Base-by-base conservation (phyloP, 768 basidiomycete genomes). In the Collybiopsis luxurians region DNA sequence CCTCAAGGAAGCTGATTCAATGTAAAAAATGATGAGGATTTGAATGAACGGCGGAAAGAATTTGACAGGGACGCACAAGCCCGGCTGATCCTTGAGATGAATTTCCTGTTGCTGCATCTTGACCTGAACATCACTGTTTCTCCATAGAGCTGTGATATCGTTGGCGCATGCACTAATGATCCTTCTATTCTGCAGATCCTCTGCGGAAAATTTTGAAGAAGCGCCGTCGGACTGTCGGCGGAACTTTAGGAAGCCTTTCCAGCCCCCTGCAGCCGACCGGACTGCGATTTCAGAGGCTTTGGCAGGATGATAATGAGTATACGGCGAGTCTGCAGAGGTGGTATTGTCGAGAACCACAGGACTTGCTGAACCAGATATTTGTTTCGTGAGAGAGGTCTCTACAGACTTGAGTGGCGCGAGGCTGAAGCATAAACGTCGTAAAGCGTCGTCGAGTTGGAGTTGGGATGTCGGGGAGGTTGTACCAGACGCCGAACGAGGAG, bases 131-230 rank as follows among this genome's bases (percentile, higher is more conserved):
- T 62, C 66, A 1, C 63, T 59, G 56, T 83, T 72, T 13, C 67
- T 69, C 86, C 86, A 87, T 27, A 89, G 69, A 21, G 70, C 68
- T 4, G 72, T 67, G 23, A 88, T 84, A 63, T 86, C 82, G 19
- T 76, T 74, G 5, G 74, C 70, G 59, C 83, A 81, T 7, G 83
- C 83, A 30, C 74, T 74, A 42, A 86, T 65, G 46, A 84, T 79
- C 44, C 78, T 69, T 44, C 78, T 67, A 53, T 76, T 73, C 56
- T 74, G 72, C 15, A 75, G 60, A 53, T 81, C 79, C 58, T 78
- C 67, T 57, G 45, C 42, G 10, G 57, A 56, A 53, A 53, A 21
- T 42, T 40, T 13, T 17, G 36, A 15, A 10, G 31, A 42, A 45
- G 53, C 54, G 47, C 60, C 53, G 19, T 63, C 63, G 11, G 71